Conservation (phyloP, 176 grass and related monocot species). For the Dendrocalamus sinicus region DNA sequence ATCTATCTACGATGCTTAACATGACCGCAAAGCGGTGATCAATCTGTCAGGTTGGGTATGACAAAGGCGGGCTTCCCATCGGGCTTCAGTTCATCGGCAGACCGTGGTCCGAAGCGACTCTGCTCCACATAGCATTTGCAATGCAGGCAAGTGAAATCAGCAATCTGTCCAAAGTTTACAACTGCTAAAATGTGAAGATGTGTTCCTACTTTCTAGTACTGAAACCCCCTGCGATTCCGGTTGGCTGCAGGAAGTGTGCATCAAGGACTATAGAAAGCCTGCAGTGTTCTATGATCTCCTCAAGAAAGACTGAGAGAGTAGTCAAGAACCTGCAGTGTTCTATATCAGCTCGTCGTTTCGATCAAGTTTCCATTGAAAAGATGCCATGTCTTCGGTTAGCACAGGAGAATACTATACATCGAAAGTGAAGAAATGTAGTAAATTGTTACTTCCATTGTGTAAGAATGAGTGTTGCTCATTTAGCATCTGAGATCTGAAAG, state of each 20-base stretch:
- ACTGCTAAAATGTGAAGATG: background rate
- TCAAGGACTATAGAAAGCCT: constrained; percentile 65
- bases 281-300: constrained; percentile 89
- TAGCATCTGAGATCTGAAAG: background rate
- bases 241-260: constrained; percentile 65
- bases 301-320: constrained; percentile 48
- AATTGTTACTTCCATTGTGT: background rate
- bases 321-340: background rate
- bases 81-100: constrained; percentile 95
- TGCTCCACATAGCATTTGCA: constrained; percentile 86
- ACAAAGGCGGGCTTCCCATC: constrained; percentile 78
- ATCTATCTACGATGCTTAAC: background rate
- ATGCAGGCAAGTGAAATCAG: constrained; percentile 57
- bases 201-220: background rate
- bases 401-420: background rate
- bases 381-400: background rate
- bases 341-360: background rate
- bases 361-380: background rate
- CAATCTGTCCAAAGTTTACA: background rate
- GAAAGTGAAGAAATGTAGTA: background rate
- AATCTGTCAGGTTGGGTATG: constrained; percentile 70
- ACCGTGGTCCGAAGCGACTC: constrained; percentile 90
- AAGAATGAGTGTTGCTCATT: background rate
- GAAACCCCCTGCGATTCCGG: background rate
- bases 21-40: background rate